Evolutionary conservation across 2,329 filamentous ascomycete species (phyloP).

Genomic region (Aureobasidium sp.): DNA sequence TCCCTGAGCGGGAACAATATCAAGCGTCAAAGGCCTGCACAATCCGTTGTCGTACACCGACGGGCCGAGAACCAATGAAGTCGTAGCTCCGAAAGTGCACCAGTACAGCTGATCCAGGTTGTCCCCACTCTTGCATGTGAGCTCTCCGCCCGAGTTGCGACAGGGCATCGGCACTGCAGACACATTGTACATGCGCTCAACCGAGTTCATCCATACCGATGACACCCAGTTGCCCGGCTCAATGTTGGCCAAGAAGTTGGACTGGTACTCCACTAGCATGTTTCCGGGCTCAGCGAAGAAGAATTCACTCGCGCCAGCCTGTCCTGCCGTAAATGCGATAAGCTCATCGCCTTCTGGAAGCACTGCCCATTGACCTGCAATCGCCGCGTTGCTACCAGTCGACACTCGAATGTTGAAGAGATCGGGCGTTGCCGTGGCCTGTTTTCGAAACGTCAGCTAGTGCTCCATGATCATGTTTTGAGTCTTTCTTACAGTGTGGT

Average conservation of each 20-base stretch:
- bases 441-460: not conserved
- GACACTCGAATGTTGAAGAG: conserved; percentile 10
- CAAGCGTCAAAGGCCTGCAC: conserved; percentile 1
- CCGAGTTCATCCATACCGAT: conserved; percentile 8
- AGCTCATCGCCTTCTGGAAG: not conserved
- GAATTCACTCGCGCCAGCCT: not conserved
- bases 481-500: conserved; percentile 2
- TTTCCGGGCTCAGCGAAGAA: not conserved
- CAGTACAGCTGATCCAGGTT: conserved; percentile 7
- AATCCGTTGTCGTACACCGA: not conserved
- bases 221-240: not conserved
- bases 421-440: not conserved
- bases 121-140: not conserved
- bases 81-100: not conserved
- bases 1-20: not conserved
- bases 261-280: not conserved
- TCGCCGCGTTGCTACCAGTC: not conserved
- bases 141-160: not conserved
- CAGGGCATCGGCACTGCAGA: not conserved
- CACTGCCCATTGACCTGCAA: not conserved
- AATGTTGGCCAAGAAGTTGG: conserved; percentile 1
- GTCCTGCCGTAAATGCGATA: not conserved
- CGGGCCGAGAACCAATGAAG: not conserved
- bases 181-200: not conserved
- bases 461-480: not conserved